Conservation (phyloP, 371 early-diverging fungal genomes). For the Smittium culicis region DNA sequence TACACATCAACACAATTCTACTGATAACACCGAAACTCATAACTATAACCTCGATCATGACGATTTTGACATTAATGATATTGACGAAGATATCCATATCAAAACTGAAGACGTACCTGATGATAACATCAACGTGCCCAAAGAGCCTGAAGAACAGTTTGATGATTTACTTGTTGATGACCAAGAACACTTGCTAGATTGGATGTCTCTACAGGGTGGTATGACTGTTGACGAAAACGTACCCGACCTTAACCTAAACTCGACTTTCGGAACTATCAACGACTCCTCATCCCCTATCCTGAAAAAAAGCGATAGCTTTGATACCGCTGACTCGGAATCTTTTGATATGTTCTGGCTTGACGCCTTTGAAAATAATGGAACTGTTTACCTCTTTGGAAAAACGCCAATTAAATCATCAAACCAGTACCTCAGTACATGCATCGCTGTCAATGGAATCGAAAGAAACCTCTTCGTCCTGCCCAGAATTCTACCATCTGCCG, state of each 20-base stretch:
- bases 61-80: background rate
- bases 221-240: constrained; percentile 19
- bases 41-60: background rate
- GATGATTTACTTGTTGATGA: constrained; percentile 5
- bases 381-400: constrained; percentile 86
- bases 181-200: background rate
- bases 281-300: background rate
- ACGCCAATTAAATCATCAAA: constrained; percentile 25
- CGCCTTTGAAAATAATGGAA: constrained; percentile 68
- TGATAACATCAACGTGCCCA: too few species aligned
- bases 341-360: constrained; percentile 76
- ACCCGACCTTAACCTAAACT: constrained; percentile 16
- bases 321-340: background rate
- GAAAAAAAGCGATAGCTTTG: constrained; percentile 13
- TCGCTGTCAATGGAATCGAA: constrained; percentile 61
- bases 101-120: background rate
- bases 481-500: constrained; percentile 35
- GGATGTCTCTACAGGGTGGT: constrained; percentile 7
- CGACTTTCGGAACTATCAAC: background rate
- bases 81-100: too few species aligned
- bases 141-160: constrained; percentile 1
- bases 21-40: background rate
- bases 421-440: constrained; percentile 52
- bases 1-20: background rate
- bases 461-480: constrained; percentile 84